These are phyloP conservation scores for Starmerella riodocensis DNA, from an alignment of 805 yeast genomes.

Conservation along the genomic window DNA sequence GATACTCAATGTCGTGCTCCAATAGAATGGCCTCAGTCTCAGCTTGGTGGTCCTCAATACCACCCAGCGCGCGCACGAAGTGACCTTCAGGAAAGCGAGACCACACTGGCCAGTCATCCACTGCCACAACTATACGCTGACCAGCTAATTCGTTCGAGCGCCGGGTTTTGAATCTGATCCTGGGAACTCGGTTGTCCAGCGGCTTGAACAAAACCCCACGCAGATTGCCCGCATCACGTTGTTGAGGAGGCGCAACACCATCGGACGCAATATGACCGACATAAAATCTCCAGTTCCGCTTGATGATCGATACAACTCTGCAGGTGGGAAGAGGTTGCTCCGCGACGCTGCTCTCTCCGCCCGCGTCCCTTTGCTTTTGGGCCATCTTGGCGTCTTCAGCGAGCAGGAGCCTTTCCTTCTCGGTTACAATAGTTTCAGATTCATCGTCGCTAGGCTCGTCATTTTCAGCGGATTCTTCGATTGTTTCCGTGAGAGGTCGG, in stretches of 20 bases:
- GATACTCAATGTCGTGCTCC: constrained; percentile 92
- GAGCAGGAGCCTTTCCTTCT: constrained; percentile 55
- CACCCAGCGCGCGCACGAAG: constrained; percentile 80
- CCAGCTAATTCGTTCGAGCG: constrained; percentile 73
- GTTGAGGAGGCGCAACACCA: constrained; percentile 27
- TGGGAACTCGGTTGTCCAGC: constrained; percentile 82
- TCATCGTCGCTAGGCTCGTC: constrained; percentile 36
- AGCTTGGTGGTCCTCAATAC: constrained; percentile 79
- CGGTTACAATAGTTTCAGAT: constrained; percentile 42
- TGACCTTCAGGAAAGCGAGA: constrained; percentile 90
- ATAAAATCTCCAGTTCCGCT: constrained; percentile 90
- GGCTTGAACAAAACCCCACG: constrained; percentile 71
- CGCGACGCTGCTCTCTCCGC: constrained; percentile 24
- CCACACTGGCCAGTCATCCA: constrained; percentile 81
- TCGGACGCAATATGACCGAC: constrained; percentile 68
- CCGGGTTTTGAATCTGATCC: constrained; percentile 74
- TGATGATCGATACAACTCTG: constrained; percentile 69
- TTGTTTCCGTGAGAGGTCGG: constrained; percentile 61
- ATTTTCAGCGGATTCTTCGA: constrained; percentile 51
- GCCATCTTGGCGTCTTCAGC: constrained; percentile 62
- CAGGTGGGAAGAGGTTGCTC: constrained; percentile 78
- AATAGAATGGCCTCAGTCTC: constrained; percentile 88
- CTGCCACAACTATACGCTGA: constrained; percentile 78
- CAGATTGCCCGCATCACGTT: constrained; percentile 46
- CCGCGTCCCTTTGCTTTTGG: constrained; percentile 22